These are phyloP conservation scores for Rhododendron simsii DNA, from an alignment of 148 eudicot genomes.

Conservation along the genomic window DNA sequence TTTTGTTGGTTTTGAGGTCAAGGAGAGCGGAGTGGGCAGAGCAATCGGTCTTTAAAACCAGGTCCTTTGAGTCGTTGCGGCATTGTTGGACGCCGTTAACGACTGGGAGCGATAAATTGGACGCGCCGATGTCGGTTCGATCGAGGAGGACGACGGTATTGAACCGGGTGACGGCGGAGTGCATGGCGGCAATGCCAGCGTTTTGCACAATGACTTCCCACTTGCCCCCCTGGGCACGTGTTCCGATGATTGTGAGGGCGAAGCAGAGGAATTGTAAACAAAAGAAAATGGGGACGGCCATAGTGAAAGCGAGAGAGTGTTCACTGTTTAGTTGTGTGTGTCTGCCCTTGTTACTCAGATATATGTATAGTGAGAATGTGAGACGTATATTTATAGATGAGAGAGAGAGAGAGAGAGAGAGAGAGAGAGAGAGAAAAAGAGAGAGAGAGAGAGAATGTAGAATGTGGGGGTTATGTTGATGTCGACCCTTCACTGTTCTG, in stretches of 20 bases:
- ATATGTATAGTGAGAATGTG: too few species aligned
- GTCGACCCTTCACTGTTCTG: neutral
- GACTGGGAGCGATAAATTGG: conserved; percentile 37
- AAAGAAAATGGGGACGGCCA: neutral
- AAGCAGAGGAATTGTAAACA: neutral
- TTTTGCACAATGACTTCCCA: conserved; percentile 66
- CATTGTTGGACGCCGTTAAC: conserved; percentile 22
- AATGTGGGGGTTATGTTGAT: neutral
- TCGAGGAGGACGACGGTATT: conserved; percentile 81
- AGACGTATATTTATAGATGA: too few species aligned
- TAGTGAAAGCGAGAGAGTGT: neutral
- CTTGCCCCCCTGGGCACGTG: conserved; percentile 44
- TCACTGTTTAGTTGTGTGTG: neutral
- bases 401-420: too few species aligned
- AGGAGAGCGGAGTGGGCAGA: conserved; percentile 77
- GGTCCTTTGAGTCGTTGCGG: conserved; percentile 28
- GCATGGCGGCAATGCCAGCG: conserved; percentile 93
- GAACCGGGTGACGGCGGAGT: conserved; percentile 77
- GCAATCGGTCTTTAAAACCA: conserved; percentile 45
- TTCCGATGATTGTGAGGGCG: neutral
- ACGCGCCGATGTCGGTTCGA: conserved; percentile 73
- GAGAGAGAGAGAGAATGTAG: too few species aligned
- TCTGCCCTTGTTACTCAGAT: too few species aligned
- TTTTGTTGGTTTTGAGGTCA: conserved; percentile 40
- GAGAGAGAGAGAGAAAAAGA: too few species aligned